Conservation (phyloP, 2,329 filamentous ascomycete genomes). For the Hymenoscyphus fructigenus region DNA sequence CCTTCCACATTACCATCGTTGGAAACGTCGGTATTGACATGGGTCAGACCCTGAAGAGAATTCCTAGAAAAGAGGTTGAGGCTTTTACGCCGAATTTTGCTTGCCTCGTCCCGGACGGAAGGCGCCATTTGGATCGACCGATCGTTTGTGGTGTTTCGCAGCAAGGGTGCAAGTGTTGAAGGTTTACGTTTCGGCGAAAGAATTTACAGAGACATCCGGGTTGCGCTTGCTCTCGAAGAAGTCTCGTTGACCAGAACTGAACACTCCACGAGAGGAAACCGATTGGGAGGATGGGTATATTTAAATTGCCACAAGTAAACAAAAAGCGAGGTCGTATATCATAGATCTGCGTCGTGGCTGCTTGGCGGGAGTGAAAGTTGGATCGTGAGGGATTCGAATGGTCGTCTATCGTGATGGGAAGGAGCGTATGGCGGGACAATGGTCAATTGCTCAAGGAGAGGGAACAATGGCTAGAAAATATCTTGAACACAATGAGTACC, state of each 20-base stretch:
- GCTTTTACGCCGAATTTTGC: conserved; percentile 32
- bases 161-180: neutral
- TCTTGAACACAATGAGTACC: neutral
- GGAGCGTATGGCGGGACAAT: neutral
- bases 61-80: conserved; percentile 32
- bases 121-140: conserved; percentile 30
- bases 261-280: neutral
- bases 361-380: neutral
- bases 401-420: neutral
- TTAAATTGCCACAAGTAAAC: conserved; percentile 7
- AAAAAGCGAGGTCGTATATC: neutral
- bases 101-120: conserved; percentile 21
- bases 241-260: neutral
- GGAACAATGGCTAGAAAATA: neutral
- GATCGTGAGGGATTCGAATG: neutral
- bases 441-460: neutral
- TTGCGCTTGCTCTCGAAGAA: conserved; percentile 6
- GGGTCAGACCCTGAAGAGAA: conserved; percentile 26
- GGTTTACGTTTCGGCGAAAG: neutral
- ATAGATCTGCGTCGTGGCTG: neutral
- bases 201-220: conserved; percentile 10
- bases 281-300: conserved; percentile 3
- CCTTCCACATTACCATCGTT: conserved; percentile 12
- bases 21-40: conserved; percentile 30
- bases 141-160: conserved; percentile 14